Evolutionary conservation across 495 filamentous ascomycete species (phyloP).

Genomic region (Neurospora discreta): DNA sequence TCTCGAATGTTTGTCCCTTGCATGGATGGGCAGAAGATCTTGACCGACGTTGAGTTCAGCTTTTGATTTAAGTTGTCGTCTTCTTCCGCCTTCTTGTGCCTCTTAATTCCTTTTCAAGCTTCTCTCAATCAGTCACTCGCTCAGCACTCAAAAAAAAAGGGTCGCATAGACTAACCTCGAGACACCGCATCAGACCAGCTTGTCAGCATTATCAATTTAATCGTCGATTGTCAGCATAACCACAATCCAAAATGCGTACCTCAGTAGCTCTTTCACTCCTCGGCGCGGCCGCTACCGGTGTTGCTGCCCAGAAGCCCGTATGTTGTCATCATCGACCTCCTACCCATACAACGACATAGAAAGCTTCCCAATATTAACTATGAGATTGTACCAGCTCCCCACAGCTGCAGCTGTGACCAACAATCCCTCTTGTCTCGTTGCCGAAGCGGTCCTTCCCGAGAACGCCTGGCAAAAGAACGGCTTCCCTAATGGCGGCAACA

Average conservation of each 20-base stretch:
- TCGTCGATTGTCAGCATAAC: background rate
- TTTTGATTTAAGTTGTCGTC: background rate
- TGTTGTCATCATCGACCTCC: constrained; percentile 1
- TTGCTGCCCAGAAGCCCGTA: background rate
- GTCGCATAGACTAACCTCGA: background rate
- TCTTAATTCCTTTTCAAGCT: background rate
- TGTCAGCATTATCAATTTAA: background rate
- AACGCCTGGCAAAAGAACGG: constrained; percentile 33
- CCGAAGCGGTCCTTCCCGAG: constrained; percentile 49
- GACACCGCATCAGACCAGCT: background rate
- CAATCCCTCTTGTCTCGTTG: constrained; percentile 51
- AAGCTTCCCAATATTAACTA: constrained; percentile 9
- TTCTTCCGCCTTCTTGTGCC: background rate
- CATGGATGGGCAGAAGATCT: background rate
- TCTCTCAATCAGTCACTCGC: background rate
- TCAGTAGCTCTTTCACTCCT: background rate
- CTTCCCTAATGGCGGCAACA: constrained; percentile 39
- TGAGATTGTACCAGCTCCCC: constrained; percentile 27
- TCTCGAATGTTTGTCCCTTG: background rate
- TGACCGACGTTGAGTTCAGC: background rate
- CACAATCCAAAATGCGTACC: constrained; percentile 1
- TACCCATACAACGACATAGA: background rate
- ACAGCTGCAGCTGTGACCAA: constrained; percentile 46
- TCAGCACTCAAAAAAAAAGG: background rate
- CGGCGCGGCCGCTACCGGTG: background rate